Base-by-base conservation (phyloP, 2,329 filamentous ascomycete genomes). In the Xylariales sp. region DNA sequence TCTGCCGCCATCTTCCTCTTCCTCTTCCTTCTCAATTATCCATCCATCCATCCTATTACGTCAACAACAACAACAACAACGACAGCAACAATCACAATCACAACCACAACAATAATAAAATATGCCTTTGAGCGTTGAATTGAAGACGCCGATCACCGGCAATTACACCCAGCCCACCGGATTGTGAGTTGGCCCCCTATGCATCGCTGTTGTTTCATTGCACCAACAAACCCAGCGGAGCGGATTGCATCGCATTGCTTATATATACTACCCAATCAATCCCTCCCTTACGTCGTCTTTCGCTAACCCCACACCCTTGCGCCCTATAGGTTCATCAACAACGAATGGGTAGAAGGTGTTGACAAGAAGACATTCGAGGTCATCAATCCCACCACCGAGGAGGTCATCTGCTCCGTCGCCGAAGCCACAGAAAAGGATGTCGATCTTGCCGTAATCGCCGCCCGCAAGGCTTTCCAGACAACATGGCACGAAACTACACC, bases 351-450 rank as follows among this genome's bases (percentile, higher is more conserved):
- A 72, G 89, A 91, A 81, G 86, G 89, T 79, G 90, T 91, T 71
- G 93, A 97, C 75, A 94, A 94, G 84, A 91, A 93, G 87, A 94
- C 91, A 74, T 96, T 97, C 78, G 93, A 97, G 83, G 92, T 94
- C 81, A 91, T 96, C 86, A 97, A 97, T 87, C 94, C 94, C 68
- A 78, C 91, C 72, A 93, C 89, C 72, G 94, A 97, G 82, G 90
- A 94, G 81, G 89, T 93, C 77, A 97, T 97, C 84, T 88, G 86
- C 85, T 90, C 90, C 63, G 92, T 97, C 75, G 84, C 89, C 79
- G 94, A 97, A 83, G 94, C 91, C 78, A 92, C 91, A 72, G 93
- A 97, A 86, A 94, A 97, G 86, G 93, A 96, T 83, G 84, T 90
- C 80, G 89, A 90, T 80, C 83, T 94, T 68, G 94, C 94, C 71